Base-by-base conservation (phyloP, 2,329 filamentous ascomycete genomes). In the Alternaria triticimaculans region DNA sequence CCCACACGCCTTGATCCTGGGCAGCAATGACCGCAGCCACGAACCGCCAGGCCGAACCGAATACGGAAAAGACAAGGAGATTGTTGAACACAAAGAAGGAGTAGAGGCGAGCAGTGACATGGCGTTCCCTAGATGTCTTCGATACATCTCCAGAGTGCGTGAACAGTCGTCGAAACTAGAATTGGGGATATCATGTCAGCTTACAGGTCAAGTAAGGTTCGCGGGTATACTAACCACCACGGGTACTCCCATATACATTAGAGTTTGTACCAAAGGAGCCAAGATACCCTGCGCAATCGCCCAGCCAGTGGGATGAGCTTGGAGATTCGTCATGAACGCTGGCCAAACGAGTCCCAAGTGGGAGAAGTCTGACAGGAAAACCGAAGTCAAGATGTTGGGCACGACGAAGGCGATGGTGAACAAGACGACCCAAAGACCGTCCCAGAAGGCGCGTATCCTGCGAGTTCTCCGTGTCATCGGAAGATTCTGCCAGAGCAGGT, bases 31-130 rank as follows among this genome's bases (percentile, higher is more conserved):
- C 89, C 3, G 84, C 84, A 1, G 89, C 83, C 6, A 94, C 85
- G 71, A 94, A 96, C 1, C 85, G 84, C 91, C 92, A 97, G n/a
- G 94, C 82, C 1, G 92, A 90, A 46, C 93, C 93, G 80, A 98
- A 98, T 8, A 97, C 83, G 5, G 94, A 97, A 80, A 98, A 97
- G 55, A 98, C 89, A 66, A 98, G 84, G 58, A 98, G 81, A 78
- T 98, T 97, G 86, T 99, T 98, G 85, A 99, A 94, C 56, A 97
- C 88, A 81, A 98, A 98, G 83, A 99, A 99, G n/a, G 91, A 88
- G 80, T 96, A 99, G 2, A 99, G 86, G 78, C 96, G 96, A 66
- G 89, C 90, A 62, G 95, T 86, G 56, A 98, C 96, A 79, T 98
- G 95, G 12, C 68, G 61, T 78, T 99, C 96, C 57, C 96, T 89